phyloP scores from a whole-genome alignment of 176 grass and related monocot species.

The Carex cristatella region DNA sequence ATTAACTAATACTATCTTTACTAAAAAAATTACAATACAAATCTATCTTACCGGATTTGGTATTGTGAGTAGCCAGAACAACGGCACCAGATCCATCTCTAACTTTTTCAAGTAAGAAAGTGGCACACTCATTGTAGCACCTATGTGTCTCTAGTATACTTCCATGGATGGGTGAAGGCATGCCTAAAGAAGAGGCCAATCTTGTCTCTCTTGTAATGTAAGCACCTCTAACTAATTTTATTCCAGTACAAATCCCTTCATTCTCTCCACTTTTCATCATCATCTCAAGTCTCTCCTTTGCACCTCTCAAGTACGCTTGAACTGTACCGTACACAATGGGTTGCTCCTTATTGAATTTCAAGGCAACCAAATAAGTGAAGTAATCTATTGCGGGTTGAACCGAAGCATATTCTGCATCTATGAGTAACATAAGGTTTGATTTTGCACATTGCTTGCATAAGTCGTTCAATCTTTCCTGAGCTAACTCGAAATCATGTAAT shows the following conservation, averaged over 20 bases:
- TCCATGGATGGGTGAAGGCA: slow-evolving; percentile 60
- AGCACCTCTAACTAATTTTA: slow-evolving; percentile 93
- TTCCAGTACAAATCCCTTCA: slow-evolving; percentile 44
- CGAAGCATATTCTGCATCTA: slow-evolving; percentile 84
- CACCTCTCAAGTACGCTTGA: slow-evolving; percentile 80
- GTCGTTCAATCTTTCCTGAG: slow-evolving; percentile 43
- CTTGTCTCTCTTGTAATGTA: slow-evolving; percentile 67
- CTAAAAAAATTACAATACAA: neutral
- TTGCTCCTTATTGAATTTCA: slow-evolving; percentile 41
- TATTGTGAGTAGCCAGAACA: slow-evolving; percentile 82
- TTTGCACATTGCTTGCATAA: slow-evolving; percentile 53
- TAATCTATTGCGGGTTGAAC: slow-evolving; percentile 93
- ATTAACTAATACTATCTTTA: neutral
- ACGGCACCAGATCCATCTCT: slow-evolving; percentile 45
- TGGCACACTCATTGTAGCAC: slow-evolving; percentile 76
- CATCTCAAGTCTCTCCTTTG: slow-evolving; percentile 54
- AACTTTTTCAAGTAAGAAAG: slow-evolving; percentile 71
- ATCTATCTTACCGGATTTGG: neutral
- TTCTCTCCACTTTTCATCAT: slow-evolving; percentile 33
- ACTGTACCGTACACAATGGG: slow-evolving; percentile 65
- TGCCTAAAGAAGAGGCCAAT: slow-evolving; percentile 50
- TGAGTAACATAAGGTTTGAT: slow-evolving; percentile 52
- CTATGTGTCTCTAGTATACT: slow-evolving; percentile 70
- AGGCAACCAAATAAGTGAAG: slow-evolving; percentile 61
- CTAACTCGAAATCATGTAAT: slow-evolving; percentile 47